A percentile compares a stretch with the other conserved stretches of the same genome.
phyloP scores from a whole-genome alignment of 106 monocot genomes.

The Dactylorhiza incarnata region DNA sequence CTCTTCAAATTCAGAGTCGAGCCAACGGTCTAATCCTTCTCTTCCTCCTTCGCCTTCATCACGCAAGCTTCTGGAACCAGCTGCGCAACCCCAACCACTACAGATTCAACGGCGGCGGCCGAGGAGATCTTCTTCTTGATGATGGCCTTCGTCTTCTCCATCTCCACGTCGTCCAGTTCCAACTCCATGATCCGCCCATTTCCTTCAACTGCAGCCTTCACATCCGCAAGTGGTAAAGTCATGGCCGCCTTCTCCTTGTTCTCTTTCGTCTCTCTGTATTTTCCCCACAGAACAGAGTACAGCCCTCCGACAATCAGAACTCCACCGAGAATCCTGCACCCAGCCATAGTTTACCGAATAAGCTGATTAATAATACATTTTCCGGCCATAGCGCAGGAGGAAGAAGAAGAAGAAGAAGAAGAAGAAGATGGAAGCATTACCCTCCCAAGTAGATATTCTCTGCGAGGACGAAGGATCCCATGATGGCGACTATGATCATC shows the following conservation, averaged over 20 bases:
- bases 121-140: background rate
- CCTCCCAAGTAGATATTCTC: slow-evolving; percentile 81
- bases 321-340: slow-evolving; percentile 62
- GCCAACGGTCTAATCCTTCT: background rate
- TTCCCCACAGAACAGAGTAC: slow-evolving; percentile 82
- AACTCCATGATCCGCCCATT: slow-evolving; percentile 11
- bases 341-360: background rate
- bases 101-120: background rate
- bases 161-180: slow-evolving; percentile 8
- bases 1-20: background rate
- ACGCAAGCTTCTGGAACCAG: background rate
- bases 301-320: slow-evolving; percentile 64
- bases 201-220: slow-evolving; percentile 12
- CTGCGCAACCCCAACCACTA: background rate
- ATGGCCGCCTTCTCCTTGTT: slow-evolving; percentile 14
- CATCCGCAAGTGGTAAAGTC: slow-evolving; percentile 24
- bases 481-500: slow-evolving; percentile 90
- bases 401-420: background rate
- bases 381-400: background rate
- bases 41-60: background rate
- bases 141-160: slow-evolving; percentile 6
- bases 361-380: background rate
- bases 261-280: slow-evolving; percentile 67
- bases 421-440: slow-evolving; percentile 9
- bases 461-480: slow-evolving; percentile 78